A percentile compares a stretch with the other conserved stretches of the same genome.
Conservation (phyloP, 2,329 filamentous ascomycete genomes). For the Cercospora berteroae region DNA sequence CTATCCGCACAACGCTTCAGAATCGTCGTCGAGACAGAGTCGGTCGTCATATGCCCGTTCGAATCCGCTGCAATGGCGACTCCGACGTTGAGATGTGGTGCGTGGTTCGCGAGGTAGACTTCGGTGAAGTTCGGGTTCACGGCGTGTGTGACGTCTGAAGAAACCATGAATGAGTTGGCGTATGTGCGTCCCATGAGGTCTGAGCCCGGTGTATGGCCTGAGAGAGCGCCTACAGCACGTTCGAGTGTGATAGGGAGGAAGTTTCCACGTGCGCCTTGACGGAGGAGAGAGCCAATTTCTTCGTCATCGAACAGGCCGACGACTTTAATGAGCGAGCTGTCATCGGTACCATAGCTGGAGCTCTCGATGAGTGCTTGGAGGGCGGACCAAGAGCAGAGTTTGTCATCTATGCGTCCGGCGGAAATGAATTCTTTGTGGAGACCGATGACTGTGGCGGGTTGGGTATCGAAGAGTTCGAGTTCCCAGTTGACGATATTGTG, state of each 20-base stretch:
- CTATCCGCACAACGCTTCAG: constrained; percentile 76
- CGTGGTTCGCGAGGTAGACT: constrained; percentile 80
- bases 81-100: constrained; percentile 84
- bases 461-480: constrained; percentile 87
- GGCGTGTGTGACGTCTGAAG: constrained; percentile 89
- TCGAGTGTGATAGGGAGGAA: constrained; percentile 80
- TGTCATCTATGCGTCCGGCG: constrained; percentile 92
- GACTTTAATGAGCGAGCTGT: constrained; percentile 73
- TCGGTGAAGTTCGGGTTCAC: constrained; percentile 90
- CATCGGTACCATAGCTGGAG: constrained; percentile 52
- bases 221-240: constrained; percentile 71
- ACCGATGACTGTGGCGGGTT: constrained; percentile 79
- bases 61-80: constrained; percentile 76
- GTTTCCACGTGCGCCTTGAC: constrained; percentile 86
- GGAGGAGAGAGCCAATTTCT: constrained; percentile 86
- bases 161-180: constrained; percentile 87
- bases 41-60: constrained; percentile 96
- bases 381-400: constrained; percentile 92
- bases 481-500: constrained; percentile 90
- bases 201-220: constrained; percentile 45
- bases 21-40: constrained; percentile 78
- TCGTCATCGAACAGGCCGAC: constrained; percentile 96
- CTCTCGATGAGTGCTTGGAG: constrained; percentile 71
- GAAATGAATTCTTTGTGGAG: constrained; percentile 93
- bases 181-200: constrained; percentile 75